Evolutionary conservation across 1,284 basidiomycete species (phyloP).

Genomic region (Lentinus polychrous): DNA sequence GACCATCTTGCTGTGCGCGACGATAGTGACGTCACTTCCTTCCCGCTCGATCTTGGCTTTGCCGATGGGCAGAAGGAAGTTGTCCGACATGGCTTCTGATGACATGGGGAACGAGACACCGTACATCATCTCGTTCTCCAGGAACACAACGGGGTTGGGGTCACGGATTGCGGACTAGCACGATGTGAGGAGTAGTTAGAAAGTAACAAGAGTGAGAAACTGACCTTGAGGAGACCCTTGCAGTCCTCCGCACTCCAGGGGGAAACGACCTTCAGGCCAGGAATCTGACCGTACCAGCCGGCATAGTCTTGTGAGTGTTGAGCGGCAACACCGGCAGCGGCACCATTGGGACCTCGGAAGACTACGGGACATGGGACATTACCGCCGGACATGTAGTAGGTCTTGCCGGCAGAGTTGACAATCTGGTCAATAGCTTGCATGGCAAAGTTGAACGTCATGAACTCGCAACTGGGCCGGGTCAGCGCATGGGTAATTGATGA

Average conservation of each 20-base stretch:
- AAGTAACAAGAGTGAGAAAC: conserved; percentile 9
- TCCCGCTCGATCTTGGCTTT: conserved; percentile 95
- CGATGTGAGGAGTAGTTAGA: conserved; percentile 1
- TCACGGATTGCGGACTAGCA: conserved; percentile 90
- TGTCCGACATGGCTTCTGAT: conserved; percentile 89
- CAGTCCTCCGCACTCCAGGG: conserved; percentile 98
- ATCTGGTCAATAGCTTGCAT: conserved; percentile 99
- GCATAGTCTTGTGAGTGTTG: conserved; percentile 92
- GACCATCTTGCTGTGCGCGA: conserved; percentile 97
- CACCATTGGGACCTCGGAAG: conserved; percentile 99
- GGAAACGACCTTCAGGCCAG: conserved; percentile 95
- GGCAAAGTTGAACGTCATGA: conserved; percentile 98
- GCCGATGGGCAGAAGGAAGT: conserved; percentile 94
- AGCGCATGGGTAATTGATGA: conserved; percentile 1
- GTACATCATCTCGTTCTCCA: conserved; percentile 99
- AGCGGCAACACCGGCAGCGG: conserved; percentile 93
- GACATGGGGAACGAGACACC: conserved; percentile 96
- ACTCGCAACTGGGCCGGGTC: conserved; percentile 74
- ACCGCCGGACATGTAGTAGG: conserved; percentile 99
- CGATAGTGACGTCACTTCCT: conserved; percentile 91
- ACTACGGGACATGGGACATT: conserved; percentile 97
- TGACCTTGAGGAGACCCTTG: conserved; percentile 93
- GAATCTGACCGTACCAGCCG: conserved; percentile 94
- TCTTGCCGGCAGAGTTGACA: conserved; percentile 99
- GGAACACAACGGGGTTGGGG: conserved; percentile 96